Conservation (phyloP, 768 basidiomycete genomes). For the Melanogaster broomeanus region DNA sequence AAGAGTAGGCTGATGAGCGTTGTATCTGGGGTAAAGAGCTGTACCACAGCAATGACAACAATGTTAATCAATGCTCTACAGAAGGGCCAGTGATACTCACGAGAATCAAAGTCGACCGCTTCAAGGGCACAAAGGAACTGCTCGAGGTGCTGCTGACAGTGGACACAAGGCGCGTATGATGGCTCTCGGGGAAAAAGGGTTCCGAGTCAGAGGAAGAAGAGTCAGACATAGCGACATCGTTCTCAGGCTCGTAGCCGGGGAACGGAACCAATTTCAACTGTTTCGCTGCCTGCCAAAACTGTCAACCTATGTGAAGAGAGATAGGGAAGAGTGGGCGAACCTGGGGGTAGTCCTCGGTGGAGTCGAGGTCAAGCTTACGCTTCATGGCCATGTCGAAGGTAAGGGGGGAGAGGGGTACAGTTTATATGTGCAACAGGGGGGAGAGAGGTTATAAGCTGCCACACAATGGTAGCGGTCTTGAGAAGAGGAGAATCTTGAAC, state of each 20-base stretch:
- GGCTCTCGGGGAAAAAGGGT: slow-evolving; percentile 50
- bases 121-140: slow-evolving; percentile 49
- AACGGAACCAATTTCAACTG: slow-evolving; percentile 77
- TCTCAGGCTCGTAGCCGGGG: slow-evolving; percentile 62
- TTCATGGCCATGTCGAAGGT: slow-evolving; percentile 66
- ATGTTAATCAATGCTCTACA: not conserved
- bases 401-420: slow-evolving; percentile 8
- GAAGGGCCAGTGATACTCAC: slow-evolving; percentile 37
- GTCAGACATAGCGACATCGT: slow-evolving; percentile 72
- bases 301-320: slow-evolving; percentile 21
- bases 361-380: slow-evolving; percentile 68
- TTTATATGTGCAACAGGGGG: not conserved
- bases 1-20: slow-evolving; percentile 60
- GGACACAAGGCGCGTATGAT: slow-evolving; percentile 66
- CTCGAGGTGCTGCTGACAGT: slow-evolving; percentile 62
- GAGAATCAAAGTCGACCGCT: slow-evolving; percentile 46
- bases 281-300: slow-evolving; percentile 50
- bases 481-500: slow-evolving; percentile 20
- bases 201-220: slow-evolving; percentile 55
- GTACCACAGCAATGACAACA: not conserved
- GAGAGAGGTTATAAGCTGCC: slow-evolving; percentile 2
- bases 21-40: slow-evolving; percentile 60
- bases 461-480: slow-evolving; percentile 20
- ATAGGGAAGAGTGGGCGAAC: slow-evolving; percentile 35
- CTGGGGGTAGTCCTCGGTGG: slow-evolving; percentile 51